Percentiles rank a stretch among this genome's conserved stretches.
Conservation (phyloP, 768 basidiomycete species). For the Suillus occidentalis region DNA sequence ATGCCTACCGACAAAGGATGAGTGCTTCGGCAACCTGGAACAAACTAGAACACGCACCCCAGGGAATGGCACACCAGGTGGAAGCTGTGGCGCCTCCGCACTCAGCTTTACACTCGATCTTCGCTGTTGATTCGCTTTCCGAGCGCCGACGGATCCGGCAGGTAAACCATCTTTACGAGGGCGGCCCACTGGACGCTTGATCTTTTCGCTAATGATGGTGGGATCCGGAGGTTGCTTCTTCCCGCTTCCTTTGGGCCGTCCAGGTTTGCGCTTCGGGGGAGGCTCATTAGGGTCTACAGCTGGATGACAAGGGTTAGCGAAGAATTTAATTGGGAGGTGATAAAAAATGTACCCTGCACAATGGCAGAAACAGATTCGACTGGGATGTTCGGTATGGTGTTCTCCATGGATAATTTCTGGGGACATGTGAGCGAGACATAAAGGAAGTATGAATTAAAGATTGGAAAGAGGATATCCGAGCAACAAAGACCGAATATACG, state of each 20-base stretch:
- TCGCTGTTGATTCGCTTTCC: slow-evolving; percentile 42
- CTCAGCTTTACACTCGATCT: slow-evolving; percentile 36
- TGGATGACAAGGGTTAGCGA: slow-evolving; percentile 13
- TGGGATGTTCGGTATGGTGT: slow-evolving; percentile 24
- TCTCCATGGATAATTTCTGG: slow-evolving; percentile 26
- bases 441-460: slow-evolving; percentile 12
- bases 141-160: slow-evolving; percentile 62
- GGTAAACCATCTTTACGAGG: slow-evolving; percentile 83
- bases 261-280: slow-evolving; percentile 65
- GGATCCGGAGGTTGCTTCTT: slow-evolving; percentile 56
- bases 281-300: slow-evolving; percentile 29
- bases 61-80: slow-evolving; percentile 32
- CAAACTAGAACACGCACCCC: slow-evolving; percentile 21
- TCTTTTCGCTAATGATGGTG: slow-evolving; percentile 45
- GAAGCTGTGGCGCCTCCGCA: slow-evolving; percentile 20
- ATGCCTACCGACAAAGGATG: slow-evolving; percentile 22
- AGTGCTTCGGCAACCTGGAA: neutral
- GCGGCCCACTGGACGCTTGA: slow-evolving; percentile 77
- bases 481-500: slow-evolving; percentile 35
- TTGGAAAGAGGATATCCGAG: slow-evolving; percentile 27
- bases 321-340: neutral
- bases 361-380: slow-evolving; percentile 28
- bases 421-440: slow-evolving; percentile 20
- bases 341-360: slow-evolving; percentile 21
- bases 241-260: slow-evolving; percentile 77